These are phyloP conservation scores for Pythium oligandrum DNA, from an alignment of 352 stramenopile species.

Conservation along the genomic window DNA sequence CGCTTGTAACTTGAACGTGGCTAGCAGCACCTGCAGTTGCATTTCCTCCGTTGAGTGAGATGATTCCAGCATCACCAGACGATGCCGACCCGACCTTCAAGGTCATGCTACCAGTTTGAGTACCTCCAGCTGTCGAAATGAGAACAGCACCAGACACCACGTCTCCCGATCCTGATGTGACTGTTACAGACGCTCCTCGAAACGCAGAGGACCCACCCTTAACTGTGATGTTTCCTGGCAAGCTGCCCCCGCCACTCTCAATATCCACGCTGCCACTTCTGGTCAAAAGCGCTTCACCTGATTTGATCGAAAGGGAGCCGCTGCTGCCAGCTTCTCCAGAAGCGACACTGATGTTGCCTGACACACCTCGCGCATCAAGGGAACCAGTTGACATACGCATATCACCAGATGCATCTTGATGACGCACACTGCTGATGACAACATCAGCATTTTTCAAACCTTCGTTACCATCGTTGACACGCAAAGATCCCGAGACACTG, in stretches of 20 bases:
- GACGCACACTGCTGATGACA: neutral
- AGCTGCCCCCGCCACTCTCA: neutral
- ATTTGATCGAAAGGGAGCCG: neutral
- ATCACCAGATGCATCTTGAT: neutral
- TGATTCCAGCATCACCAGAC: neutral
- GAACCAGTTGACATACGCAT: neutral
- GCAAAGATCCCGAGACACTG: neutral
- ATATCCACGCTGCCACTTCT: neutral
- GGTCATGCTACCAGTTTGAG: neutral
- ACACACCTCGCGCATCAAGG: neutral
- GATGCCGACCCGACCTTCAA: neutral
- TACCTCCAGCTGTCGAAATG: neutral
- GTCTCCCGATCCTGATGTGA: too few species aligned
- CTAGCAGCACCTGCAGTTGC: neutral
- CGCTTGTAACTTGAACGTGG: neutral
- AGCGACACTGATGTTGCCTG: neutral
- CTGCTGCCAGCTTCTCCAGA: neutral
- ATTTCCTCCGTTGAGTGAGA: neutral
- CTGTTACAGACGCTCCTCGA: neutral
- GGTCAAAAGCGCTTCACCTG: neutral
- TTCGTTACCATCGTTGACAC: conserved; percentile 1
- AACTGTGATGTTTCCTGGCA: neutral
- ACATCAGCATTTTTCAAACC: neutral
- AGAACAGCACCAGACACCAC: neutral
- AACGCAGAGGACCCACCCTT: neutral